phyloP scores from a whole-genome alignment of 208 protist genomes.

The Phytomonas francai region DNA sequence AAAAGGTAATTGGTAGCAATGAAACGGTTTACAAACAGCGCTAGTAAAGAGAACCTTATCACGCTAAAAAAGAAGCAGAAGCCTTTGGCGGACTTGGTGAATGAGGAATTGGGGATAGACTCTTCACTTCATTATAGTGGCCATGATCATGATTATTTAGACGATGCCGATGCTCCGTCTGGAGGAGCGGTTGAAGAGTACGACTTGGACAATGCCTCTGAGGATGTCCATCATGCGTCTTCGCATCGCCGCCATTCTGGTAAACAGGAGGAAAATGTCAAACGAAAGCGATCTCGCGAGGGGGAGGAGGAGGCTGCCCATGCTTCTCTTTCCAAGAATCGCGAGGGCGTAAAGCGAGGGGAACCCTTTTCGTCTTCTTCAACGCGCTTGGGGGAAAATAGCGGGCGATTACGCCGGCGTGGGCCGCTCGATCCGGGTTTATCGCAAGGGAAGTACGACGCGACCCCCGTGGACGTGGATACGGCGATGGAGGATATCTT shows the following conservation, averaged over 20 bases:
- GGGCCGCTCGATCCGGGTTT: conserved; percentile 61
- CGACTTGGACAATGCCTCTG: conserved; percentile 16
- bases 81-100: conserved; percentile 55
- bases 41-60: conserved; percentile 18
- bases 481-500: conserved; percentile 71
- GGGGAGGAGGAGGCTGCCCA: conserved; percentile 5
- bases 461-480: conserved; percentile 47
- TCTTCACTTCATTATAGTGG: no score
- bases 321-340: background rate
- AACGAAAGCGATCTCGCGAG: background rate
- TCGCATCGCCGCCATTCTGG: background rate
- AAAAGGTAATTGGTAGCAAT: conserved; percentile 16
- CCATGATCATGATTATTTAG: conserved; percentile 11
- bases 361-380: no score
- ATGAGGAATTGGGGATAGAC: conserved; percentile 66
- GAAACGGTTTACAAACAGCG: conserved; percentile 23
- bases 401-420: conserved; percentile 45
- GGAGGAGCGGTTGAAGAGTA: conserved; percentile 27
- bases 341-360: background rate
- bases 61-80: conserved; percentile 40
- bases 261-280: background rate
- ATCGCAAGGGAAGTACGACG: conserved; percentile 54
- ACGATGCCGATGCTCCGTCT: background rate
- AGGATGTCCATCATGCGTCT: background rate
- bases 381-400: no score